These are phyloP conservation scores for Leccinum subtestaceum DNA, from an alignment of 768 basidiomycete species.

Conservation along the genomic window DNA sequence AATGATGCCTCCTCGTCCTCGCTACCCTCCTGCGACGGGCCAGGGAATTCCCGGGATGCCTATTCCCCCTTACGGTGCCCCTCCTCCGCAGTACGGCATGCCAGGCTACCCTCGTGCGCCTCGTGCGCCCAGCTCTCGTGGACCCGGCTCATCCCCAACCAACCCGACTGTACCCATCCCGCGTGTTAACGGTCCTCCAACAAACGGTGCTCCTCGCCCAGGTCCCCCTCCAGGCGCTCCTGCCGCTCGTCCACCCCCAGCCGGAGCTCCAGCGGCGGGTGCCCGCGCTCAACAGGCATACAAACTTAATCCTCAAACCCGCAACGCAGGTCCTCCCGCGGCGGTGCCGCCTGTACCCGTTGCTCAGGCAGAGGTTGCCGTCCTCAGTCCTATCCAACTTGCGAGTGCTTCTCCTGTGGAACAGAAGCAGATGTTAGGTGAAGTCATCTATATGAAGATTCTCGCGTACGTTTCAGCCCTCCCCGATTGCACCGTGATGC, in stretches of 20 bases:
- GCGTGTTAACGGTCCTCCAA: constrained; percentile 58
- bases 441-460: constrained; percentile 93
- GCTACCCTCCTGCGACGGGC: constrained; percentile 68
- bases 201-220: constrained; percentile 53
- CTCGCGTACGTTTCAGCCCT: constrained; percentile 50
- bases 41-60: constrained; percentile 71
- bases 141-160: constrained; percentile 68
- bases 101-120: constrained; percentile 60
- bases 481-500: constrained; percentile 1
- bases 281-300: constrained; percentile 34
- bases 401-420: constrained; percentile 65
- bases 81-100: constrained; percentile 75
- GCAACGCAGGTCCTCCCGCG: constrained; percentile 34
- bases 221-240: constrained; percentile 39
- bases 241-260: constrained; percentile 42
- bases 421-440: constrained; percentile 99
- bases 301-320: constrained; percentile 36
- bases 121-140: constrained; percentile 63
- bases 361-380: constrained; percentile 49
- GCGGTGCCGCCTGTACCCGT: constrained; percentile 36
- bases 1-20: constrained; percentile 85
- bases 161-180: constrained; percentile 61
- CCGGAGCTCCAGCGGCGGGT: constrained; percentile 45
- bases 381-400: constrained; percentile 61
- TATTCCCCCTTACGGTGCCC: constrained; percentile 70